phyloP scores from a whole-genome alignment of 2,329 filamentous ascomycete genomes.

The Cordyceps cateniannulata region DNA sequence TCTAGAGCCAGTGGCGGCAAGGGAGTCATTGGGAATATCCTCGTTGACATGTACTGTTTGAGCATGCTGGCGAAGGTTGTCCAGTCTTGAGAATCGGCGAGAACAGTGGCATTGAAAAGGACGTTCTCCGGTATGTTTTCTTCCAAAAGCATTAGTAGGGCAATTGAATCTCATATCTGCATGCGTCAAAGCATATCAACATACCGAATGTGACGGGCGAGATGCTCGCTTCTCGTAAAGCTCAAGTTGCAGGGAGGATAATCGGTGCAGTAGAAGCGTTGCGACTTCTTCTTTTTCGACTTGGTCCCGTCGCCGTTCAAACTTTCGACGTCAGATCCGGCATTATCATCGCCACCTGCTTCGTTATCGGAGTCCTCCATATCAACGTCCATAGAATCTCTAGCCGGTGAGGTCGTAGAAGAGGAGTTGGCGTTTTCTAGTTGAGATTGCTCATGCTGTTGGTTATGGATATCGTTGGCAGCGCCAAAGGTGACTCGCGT shows the following conservation, averaged over 20 bases:
- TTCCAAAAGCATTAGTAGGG: slow-evolving; percentile 26
- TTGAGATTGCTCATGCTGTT: slow-evolving; percentile 18
- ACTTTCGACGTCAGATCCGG: slow-evolving; percentile 58
- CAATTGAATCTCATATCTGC: background rate
- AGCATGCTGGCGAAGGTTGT: slow-evolving; percentile 93
- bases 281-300: slow-evolving; percentile 93
- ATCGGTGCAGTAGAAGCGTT: slow-evolving; percentile 92
- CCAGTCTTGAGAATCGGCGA: slow-evolving; percentile 83
- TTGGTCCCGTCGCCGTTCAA: slow-evolving; percentile 58
- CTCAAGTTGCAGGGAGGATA: slow-evolving; percentile 90
- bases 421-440: slow-evolving; percentile 27
- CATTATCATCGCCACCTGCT: slow-evolving; percentile 39
- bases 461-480: slow-evolving; percentile 41
- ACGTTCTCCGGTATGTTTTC: slow-evolving; percentile 95
- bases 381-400: slow-evolving; percentile 62
- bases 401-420: slow-evolving; percentile 41
- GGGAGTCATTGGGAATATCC: slow-evolving; percentile 87
- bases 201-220: slow-evolving; percentile 88
- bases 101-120: slow-evolving; percentile 96
- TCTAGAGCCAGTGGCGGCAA: slow-evolving; percentile 84
- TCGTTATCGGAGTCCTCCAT: slow-evolving; percentile 72
- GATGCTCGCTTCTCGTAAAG: slow-evolving; percentile 92
- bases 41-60: slow-evolving; percentile 98
- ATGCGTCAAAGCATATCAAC: too few species aligned
- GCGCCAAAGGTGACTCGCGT: slow-evolving; percentile 50